Evolutionary conservation across 2,329 filamentous ascomycete genomes (phyloP).

Genomic region (Colletotrichum godetiae): DNA sequence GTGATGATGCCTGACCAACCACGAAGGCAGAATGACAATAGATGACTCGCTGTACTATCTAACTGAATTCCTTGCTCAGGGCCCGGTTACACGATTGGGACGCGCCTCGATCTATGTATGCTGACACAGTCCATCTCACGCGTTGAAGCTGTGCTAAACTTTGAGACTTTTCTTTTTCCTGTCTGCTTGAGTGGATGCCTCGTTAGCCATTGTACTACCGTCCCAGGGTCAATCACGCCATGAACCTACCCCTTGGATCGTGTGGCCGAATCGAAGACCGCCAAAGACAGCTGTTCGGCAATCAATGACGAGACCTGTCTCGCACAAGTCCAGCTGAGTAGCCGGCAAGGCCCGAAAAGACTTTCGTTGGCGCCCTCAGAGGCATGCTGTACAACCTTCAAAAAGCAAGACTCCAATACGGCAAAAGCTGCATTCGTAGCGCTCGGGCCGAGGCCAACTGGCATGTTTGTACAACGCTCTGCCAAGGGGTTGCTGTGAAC

Average conservation of each 20-base stretch:
- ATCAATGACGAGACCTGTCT: neutral
- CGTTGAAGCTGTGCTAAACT: neutral
- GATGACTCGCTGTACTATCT: neutral
- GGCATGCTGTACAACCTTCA: neutral
- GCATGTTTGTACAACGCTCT: neutral
- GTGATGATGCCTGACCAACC: neutral
- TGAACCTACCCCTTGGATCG: neutral
- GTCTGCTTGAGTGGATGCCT: neutral
- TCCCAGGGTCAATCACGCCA: neutral
- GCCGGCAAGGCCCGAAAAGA: no score
- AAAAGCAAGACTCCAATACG: neutral
- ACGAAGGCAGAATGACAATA: neutral
- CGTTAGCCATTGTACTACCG: neutral
- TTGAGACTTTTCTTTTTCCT: neutral
- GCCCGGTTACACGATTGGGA: neutral
- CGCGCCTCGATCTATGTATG: neutral
- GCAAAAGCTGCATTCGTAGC: neutral
- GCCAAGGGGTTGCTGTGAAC: neutral
- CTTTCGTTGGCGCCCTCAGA: neutral
- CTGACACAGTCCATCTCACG: neutral
- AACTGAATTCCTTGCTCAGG: neutral
- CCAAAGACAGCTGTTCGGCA: neutral
- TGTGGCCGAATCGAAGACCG: neutral
- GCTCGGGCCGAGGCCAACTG: neutral
- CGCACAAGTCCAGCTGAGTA: neutral